A percentile compares a stretch with the other conserved stretches of the same genome.
Conservation (phyloP, 2,329 filamentous ascomycete species). For the Fusarium lateritium region DNA sequence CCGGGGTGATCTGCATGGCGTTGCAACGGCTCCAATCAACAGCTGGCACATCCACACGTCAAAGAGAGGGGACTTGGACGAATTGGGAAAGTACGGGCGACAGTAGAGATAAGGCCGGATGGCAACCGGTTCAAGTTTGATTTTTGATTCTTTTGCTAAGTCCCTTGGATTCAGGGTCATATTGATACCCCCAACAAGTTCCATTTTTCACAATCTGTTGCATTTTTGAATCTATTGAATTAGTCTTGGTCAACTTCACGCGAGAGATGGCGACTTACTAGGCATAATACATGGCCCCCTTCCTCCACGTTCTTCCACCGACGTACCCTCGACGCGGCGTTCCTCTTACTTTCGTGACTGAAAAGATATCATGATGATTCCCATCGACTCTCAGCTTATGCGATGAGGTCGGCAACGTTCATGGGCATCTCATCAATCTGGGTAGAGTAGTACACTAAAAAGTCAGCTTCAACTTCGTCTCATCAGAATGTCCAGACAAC, state of each 20-base stretch:
- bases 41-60: slow-evolving; percentile 3
- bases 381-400: slow-evolving; percentile 53
- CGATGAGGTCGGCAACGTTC: slow-evolving; percentile 81
- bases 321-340: slow-evolving; percentile 37
- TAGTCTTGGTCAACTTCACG: background rate
- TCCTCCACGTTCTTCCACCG: slow-evolving; percentile 48
- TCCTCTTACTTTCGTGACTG: slow-evolving; percentile 3
- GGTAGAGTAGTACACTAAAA: slow-evolving; percentile 89
- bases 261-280: slow-evolving; percentile 37
- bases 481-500: slow-evolving; percentile 52
- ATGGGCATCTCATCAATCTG: slow-evolving; percentile 99
- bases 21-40: slow-evolving; percentile 1
- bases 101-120: slow-evolving; percentile 9
- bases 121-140: background rate
- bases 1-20: background rate
- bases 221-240: slow-evolving; percentile 7
- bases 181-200: slow-evolving; percentile 4
- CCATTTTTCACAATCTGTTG: slow-evolving; percentile 27
- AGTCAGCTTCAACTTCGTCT: slow-evolving; percentile 51
- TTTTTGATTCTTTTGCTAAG: slow-evolving; percentile 21
- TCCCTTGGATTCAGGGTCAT: slow-evolving; percentile 5
- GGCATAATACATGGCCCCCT: slow-evolving; percentile 47
- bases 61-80: slow-evolving; percentile 19
- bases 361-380: background rate
- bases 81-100: slow-evolving; percentile 35